A percentile compares a stretch with the other conserved stretches of the same genome.
These are phyloP conservation scores for Holtermannia corniformis DNA, from an alignment of 768 basidiomycete species.

Conservation along the genomic window DNA sequence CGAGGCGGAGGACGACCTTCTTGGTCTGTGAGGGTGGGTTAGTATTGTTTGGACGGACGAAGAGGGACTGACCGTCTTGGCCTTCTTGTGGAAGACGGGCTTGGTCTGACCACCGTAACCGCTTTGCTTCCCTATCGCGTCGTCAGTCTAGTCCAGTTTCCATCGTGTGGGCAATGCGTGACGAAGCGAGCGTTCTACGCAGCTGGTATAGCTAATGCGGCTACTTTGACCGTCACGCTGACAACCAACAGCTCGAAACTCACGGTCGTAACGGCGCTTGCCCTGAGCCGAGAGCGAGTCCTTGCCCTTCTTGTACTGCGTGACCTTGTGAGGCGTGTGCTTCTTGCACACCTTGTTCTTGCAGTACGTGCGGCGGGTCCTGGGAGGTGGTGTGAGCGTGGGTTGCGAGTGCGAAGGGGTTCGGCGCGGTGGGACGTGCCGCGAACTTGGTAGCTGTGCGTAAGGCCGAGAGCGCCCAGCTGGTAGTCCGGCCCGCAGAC, in stretches of 20 bases:
- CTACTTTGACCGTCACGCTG: too few species aligned
- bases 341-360: slow-evolving; percentile 18
- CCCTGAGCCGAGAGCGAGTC: slow-evolving; percentile 96
- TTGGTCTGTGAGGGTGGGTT: slow-evolving; percentile 51
- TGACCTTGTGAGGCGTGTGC: slow-evolving; percentile 91
- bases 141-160: neutral
- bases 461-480: too few species aligned
- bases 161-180: too few species aligned
- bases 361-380: slow-evolving; percentile 79
- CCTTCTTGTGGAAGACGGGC: slow-evolving; percentile 99
- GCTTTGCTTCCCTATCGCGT: slow-evolving; percentile 33
- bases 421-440: too few species aligned
- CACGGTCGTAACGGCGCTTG: slow-evolving; percentile 99
- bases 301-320: slow-evolving; percentile 99
- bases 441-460: too few species aligned
- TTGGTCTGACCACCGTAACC: slow-evolving; percentile 99
- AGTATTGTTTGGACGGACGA: neutral
- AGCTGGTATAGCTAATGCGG: too few species aligned
- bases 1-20: slow-evolving; percentile 96
- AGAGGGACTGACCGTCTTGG: slow-evolving; percentile 40
- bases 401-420: too few species aligned
- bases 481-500: too few species aligned
- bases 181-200: too few species aligned
- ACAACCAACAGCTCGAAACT: slow-evolving; percentile 52
- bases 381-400: slow-evolving; percentile 32